Evolutionary conservation across 1,284 basidiomycete species (phyloP).

Genomic region (Cutaneotrichosporon sp.): DNA sequence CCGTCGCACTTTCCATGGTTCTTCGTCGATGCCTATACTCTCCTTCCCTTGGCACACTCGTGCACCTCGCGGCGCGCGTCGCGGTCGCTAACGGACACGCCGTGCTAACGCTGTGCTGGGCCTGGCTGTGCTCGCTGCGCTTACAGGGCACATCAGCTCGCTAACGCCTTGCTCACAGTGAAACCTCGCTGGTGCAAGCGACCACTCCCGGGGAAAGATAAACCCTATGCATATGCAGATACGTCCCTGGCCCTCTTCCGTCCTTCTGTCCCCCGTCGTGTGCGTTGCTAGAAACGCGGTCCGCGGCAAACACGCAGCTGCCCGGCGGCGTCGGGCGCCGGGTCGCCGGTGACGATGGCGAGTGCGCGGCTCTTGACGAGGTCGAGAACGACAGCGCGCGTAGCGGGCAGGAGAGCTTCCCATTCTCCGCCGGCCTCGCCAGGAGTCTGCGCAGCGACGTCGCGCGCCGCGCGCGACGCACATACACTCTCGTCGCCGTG

Average conservation of each 20-base stretch:
- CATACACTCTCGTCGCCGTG: slow-evolving; percentile 1
- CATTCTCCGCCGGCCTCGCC: neutral
- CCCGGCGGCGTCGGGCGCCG: neutral
- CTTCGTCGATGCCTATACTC: too few species aligned
- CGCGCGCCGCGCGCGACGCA: slow-evolving; percentile 6
- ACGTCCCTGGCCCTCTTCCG: too few species aligned
- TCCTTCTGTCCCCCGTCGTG: neutral
- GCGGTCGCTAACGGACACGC: too few species aligned
- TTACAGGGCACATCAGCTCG: too few species aligned
- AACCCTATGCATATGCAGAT: neutral
- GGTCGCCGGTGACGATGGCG: neutral
- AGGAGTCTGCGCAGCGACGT: neutral
- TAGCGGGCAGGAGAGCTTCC: slow-evolving; percentile 3
- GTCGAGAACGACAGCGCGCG: slow-evolving; percentile 4
- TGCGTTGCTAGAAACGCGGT: too few species aligned
- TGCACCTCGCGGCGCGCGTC: too few species aligned
- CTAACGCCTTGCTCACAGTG: too few species aligned
- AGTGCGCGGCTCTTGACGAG: neutral
- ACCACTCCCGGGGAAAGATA: slow-evolving; percentile 25
- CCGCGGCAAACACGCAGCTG: neutral
- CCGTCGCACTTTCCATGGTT: too few species aligned
- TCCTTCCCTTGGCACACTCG: too few species aligned
- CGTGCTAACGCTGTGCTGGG: too few species aligned
- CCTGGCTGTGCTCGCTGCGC: too few species aligned
- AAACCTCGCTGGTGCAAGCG: too few species aligned